Percentiles rank a stretch among this genome's conserved stretches.
Conservation (phyloP, 805 yeast species). For the Jamesozyma spencerorum region DNA sequence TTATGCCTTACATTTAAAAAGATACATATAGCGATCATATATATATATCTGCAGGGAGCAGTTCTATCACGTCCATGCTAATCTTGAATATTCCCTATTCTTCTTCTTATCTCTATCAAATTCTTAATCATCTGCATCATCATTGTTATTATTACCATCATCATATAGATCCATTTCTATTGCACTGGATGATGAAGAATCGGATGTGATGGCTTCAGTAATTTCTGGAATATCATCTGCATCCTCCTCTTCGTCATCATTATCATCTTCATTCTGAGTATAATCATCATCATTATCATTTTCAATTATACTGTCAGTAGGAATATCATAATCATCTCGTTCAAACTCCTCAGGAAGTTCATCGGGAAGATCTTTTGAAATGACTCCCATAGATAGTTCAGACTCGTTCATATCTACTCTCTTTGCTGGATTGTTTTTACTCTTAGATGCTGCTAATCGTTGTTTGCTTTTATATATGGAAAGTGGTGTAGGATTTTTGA, state of each 20-base stretch:
- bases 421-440: not conserved
- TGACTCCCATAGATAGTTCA: not conserved
- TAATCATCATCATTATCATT: slow-evolving; percentile 5
- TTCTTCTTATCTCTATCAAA: not conserved
- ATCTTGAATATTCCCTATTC: not conserved
- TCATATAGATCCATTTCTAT: slow-evolving; percentile 2
- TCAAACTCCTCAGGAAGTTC: not conserved
- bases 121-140: slow-evolving; percentile 5
- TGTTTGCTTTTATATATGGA: not conserved
- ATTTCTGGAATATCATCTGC: no score
- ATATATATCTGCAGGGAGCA: no score
- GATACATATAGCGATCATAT: no score
- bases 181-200: slow-evolving; percentile 4
- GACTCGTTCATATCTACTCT: not conserved
- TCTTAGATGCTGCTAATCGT: slow-evolving; percentile 4
- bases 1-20: no score
- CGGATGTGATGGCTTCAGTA: slow-evolving; percentile 12
- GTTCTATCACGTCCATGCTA: no score
- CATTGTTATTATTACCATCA: slow-evolving; percentile 1
- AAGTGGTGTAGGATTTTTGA: not conserved
- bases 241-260: slow-evolving; percentile 4
- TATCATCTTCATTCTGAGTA: slow-evolving; percentile 15
- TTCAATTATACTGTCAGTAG: not conserved
- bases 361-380: no score
- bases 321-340: not conserved